phyloP scores from a whole-genome alignment of 2,329 filamentous ascomycete genomes.

The Phoma sp. region DNA sequence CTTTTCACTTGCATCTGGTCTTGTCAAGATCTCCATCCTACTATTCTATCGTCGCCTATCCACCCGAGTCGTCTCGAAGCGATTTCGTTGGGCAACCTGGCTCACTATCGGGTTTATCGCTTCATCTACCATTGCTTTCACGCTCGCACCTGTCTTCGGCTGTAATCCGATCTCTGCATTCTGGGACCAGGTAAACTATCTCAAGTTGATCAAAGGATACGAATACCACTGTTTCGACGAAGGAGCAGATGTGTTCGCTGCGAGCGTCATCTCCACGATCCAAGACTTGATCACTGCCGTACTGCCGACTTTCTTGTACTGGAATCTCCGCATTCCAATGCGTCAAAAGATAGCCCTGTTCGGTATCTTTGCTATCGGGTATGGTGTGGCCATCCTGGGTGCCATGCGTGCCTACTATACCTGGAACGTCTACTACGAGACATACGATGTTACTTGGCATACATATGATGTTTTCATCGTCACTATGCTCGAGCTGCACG shows the following conservation, averaged over 20 bases:
- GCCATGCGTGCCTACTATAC: constrained; percentile 36
- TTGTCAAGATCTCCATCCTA: constrained; percentile 46
- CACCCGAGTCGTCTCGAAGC: constrained; percentile 32
- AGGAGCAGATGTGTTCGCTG: constrained; percentile 39
- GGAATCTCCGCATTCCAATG: constrained; percentile 38
- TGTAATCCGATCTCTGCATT: constrained; percentile 42
- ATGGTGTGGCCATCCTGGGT: constrained; percentile 35
- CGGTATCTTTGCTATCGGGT: constrained; percentile 43
- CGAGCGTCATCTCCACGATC: constrained; percentile 34
- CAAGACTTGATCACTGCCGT: constrained; percentile 43
- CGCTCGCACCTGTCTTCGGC: constrained; percentile 37
- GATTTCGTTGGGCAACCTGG: constrained; percentile 35
- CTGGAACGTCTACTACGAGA: constrained; percentile 37
- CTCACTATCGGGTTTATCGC: constrained; percentile 39
- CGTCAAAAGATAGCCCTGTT: constrained; percentile 41
- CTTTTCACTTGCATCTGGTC: constrained; percentile 37
- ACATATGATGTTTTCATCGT: constrained; percentile 29
- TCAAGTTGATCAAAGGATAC: constrained; percentile 30
- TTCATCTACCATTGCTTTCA: constrained; percentile 36
- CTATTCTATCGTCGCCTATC: constrained; percentile 42
- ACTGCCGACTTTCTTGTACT: constrained; percentile 43
- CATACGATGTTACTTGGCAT: constrained; percentile 42
- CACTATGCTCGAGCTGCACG: constrained; percentile 37
- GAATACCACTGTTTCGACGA: constrained; percentile 43
- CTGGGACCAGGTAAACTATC: constrained; percentile 36